phyloP scores from a whole-genome alignment of 257 asterid genomes.

The Gentiana macrophylla region DNA sequence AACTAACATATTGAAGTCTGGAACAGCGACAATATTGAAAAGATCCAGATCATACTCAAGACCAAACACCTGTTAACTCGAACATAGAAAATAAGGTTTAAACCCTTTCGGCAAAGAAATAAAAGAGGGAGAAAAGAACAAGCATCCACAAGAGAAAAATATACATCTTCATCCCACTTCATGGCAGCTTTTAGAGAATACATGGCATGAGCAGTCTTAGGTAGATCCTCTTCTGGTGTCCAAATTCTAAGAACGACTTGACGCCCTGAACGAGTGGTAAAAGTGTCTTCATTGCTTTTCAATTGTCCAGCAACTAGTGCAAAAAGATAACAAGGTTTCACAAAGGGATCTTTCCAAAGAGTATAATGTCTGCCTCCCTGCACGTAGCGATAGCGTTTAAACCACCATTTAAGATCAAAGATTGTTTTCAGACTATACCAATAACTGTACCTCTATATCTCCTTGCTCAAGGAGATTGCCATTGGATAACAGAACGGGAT shows the following conservation, averaged over 20 bases:
- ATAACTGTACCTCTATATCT: conserved; percentile 54
- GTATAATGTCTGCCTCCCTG: conserved; percentile 80
- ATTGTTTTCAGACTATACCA: background rate
- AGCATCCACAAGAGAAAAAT: conserved; percentile 12
- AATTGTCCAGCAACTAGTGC: conserved; percentile 95
- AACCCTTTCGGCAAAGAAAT: conserved; percentile 2
- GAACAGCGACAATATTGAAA: conserved; percentile 90
- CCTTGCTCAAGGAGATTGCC: conserved; percentile 91
- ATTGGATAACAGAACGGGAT: conserved; percentile 82
- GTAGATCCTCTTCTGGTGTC: conserved; percentile 86
- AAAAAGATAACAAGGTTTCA: conserved; percentile 94
- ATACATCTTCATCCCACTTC: conserved; percentile 99
- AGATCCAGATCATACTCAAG: conserved; percentile 96
- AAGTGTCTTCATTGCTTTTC: conserved; percentile 79
- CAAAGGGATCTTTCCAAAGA: conserved; percentile 86
- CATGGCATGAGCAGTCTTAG: conserved; percentile 95
- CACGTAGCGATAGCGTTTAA: background rate
- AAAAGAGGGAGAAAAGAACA: conserved; percentile 7
- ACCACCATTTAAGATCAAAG: too few relatives aligned
- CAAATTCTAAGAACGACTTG: conserved; percentile 75
- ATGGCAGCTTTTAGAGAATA: conserved; percentile 92
- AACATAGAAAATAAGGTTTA: conserved; percentile 6
- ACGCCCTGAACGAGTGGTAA: conserved; percentile 72
- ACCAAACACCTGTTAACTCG: conserved; percentile 65
- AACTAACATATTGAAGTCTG: conserved; percentile 87